Conservation (phyloP, 192 early-diverging fungal species). For the Coemansia sp. region DNA sequence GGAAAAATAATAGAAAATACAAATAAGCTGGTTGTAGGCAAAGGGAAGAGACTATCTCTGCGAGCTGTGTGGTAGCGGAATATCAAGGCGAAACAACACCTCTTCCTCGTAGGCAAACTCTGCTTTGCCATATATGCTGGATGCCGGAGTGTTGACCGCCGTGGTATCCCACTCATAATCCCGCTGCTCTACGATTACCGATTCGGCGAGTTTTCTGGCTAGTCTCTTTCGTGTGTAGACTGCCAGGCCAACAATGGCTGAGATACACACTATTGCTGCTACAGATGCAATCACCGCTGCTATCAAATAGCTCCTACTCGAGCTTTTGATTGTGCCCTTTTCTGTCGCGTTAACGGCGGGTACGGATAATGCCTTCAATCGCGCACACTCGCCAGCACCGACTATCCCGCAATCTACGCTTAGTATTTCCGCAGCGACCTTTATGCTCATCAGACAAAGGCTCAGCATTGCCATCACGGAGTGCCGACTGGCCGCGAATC, state of each 20-base stretch:
- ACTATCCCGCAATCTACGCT: constrained; percentile 14
- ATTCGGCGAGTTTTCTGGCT: background rate
- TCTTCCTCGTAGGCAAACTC: constrained; percentile 4
- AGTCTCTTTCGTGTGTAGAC: constrained; percentile 5
- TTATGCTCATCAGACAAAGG: background rate
- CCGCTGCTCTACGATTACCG: background rate
- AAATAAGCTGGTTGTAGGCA: no score
- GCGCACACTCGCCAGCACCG: constrained; percentile 6
- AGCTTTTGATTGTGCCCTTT: background rate
- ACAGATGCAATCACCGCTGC: background rate
- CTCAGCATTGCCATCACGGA: background rate
- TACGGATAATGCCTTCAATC: constrained; percentile 9
- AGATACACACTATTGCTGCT: background rate
- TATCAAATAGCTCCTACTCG: background rate
- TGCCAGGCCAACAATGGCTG: constrained; percentile 1
- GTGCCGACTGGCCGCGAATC: background rate
- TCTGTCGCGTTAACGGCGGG: background rate
- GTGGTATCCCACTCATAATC: constrained; percentile 6
- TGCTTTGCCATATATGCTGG: constrained; percentile 5
- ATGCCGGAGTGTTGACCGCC: constrained; percentile 5
- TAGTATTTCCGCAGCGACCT: background rate
- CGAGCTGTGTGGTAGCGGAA: background rate
- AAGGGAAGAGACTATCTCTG: background rate
- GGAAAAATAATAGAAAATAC: constrained; percentile 6
- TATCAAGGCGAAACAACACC: constrained; percentile 7